phyloP scores from a whole-genome alignment of 1,284 basidiomycete genomes.

The Tilletia walkeri region DNA sequence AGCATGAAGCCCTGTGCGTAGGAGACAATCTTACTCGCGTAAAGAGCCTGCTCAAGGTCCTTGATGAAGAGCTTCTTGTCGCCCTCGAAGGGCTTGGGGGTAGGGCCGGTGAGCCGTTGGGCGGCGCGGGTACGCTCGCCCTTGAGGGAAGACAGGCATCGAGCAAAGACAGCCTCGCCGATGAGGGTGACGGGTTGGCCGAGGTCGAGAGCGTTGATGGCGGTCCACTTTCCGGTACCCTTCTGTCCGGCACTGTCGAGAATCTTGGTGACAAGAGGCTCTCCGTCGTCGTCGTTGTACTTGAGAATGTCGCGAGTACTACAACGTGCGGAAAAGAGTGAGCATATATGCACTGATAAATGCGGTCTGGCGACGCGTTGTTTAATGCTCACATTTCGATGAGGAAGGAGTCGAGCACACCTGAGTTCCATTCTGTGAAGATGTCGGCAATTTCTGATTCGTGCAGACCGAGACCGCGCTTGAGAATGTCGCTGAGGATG shows the following conservation, averaged over 20 bases:
- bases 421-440: slow-evolving; percentile 80
- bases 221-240: slow-evolving; percentile 99
- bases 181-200: slow-evolving; percentile 89
- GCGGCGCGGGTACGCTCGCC: slow-evolving; percentile 91
- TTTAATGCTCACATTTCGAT: slow-evolving; percentile 70
- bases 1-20: slow-evolving; percentile 99
- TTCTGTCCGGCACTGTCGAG: slow-evolving; percentile 86
- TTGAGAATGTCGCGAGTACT: slow-evolving; percentile 46
- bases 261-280: slow-evolving; percentile 87
- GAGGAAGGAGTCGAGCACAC: slow-evolving; percentile 98
- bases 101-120: slow-evolving; percentile 83
- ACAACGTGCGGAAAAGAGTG: background rate
- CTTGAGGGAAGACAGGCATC: slow-evolving; percentile 96
- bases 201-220: slow-evolving; percentile 93
- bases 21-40: slow-evolving; percentile 86
- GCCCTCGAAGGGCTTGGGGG: slow-evolving; percentile 88
- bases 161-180: slow-evolving; percentile 98
- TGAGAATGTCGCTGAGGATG: slow-evolving; percentile 71
- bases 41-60: slow-evolving; percentile 97
- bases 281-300: slow-evolving; percentile 87
- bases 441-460: slow-evolving; percentile 54
- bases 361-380: background rate
- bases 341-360: background rate
- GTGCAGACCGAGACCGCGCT: slow-evolving; percentile 81
- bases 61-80: slow-evolving; percentile 99